A percentile compares a stretch with the other conserved stretches of the same genome.
phyloP scores from a whole-genome alignment of 768 basidiomycete genomes.

The Candolleomyces aberdarensis region DNA sequence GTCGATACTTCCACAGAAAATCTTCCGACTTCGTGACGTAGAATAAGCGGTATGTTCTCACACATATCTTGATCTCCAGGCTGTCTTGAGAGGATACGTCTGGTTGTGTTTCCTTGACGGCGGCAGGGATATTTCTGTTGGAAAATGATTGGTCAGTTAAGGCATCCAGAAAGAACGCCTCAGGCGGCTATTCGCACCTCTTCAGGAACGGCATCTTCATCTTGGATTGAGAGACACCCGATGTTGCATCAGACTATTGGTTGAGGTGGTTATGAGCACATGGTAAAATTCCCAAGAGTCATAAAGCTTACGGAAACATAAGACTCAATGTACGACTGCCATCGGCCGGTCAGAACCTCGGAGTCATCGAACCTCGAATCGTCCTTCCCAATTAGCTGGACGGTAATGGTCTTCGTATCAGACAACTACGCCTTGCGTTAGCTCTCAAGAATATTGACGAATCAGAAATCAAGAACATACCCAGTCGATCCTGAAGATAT shows the following conservation, averaged over 20 bases:
- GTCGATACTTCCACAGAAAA: slow-evolving; percentile 47
- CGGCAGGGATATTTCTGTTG: slow-evolving; percentile 38
- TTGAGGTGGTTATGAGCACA: background rate
- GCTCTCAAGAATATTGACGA: background rate
- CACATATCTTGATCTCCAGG: slow-evolving; percentile 83
- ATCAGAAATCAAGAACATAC: slow-evolving; percentile 32
- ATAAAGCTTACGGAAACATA: slow-evolving; percentile 56
- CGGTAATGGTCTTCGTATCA: slow-evolving; percentile 61
- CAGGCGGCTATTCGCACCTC: slow-evolving; percentile 35
- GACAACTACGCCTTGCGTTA: slow-evolving; percentile 44
- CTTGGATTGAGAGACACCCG: slow-evolving; percentile 46
- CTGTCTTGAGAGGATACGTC: slow-evolving; percentile 52
- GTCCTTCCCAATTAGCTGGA: slow-evolving; percentile 79
- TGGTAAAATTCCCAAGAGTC: background rate
- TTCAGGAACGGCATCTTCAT: slow-evolving; percentile 62
- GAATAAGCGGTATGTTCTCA: slow-evolving; percentile 79
- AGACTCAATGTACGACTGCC: slow-evolving; percentile 78
- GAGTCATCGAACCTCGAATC: slow-evolving; percentile 74
- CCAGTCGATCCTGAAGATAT: slow-evolving; percentile 80
- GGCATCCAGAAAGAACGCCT: too few relatives aligned
- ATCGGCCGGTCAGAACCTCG: slow-evolving; percentile 71
- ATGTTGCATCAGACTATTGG: slow-evolving; percentile 52
- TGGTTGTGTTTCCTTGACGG: slow-evolving; percentile 34
- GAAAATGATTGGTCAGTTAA: background rate
- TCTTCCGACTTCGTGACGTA: slow-evolving; percentile 72